Percentiles rank a stretch among this genome's conserved stretches.
phyloP scores from a whole-genome alignment of 2,329 filamentous ascomycete genomes.

The Apiospora aurea region DNA sequence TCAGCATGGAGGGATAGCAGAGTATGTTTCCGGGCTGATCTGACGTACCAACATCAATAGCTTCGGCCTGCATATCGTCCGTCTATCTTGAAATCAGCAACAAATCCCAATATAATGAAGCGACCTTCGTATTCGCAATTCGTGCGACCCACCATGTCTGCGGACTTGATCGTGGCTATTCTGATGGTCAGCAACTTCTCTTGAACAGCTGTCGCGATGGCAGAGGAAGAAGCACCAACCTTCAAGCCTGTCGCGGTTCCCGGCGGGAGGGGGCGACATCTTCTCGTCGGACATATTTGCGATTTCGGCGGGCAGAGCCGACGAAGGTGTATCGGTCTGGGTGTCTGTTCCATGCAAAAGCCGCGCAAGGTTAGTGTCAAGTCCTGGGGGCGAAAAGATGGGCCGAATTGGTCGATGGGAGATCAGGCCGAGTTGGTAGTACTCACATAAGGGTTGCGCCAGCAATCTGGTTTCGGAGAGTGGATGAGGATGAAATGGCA shows the following conservation, averaged over 20 bases:
- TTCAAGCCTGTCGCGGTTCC: conserved; percentile 41
- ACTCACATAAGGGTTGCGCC: conserved; percentile 5
- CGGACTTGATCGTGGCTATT: conserved; percentile 94
- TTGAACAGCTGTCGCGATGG: not conserved
- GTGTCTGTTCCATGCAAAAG: not conserved
- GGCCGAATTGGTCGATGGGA: not conserved
- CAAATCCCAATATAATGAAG: conserved; percentile 25
- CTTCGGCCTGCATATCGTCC: conserved; percentile 96
- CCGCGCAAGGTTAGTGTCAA: not conserved
- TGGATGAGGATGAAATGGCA: not conserved
- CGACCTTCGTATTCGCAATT: conserved; percentile 26
- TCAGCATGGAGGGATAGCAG: conserved; percentile 29
- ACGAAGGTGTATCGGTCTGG: not conserved
- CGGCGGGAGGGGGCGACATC: conserved; percentile 38
- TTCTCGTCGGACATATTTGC: conserved; percentile 38
- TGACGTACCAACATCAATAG: conserved; percentile 89
- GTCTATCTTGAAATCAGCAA: conserved; percentile 65
- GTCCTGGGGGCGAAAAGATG: not conserved
- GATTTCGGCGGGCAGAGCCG: conserved; percentile 2
- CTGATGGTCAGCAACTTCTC: conserved; percentile 24
- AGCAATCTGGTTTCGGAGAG: not conserved
- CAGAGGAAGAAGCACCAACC: conserved; percentile 35
- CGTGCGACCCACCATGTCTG: conserved; percentile 82
- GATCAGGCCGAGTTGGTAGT: conserved; percentile 9
- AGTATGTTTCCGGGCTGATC: conserved; percentile 19